phyloP scores from a whole-genome alignment of 164 flowering plant species.

The Platanus orientalis region DNA sequence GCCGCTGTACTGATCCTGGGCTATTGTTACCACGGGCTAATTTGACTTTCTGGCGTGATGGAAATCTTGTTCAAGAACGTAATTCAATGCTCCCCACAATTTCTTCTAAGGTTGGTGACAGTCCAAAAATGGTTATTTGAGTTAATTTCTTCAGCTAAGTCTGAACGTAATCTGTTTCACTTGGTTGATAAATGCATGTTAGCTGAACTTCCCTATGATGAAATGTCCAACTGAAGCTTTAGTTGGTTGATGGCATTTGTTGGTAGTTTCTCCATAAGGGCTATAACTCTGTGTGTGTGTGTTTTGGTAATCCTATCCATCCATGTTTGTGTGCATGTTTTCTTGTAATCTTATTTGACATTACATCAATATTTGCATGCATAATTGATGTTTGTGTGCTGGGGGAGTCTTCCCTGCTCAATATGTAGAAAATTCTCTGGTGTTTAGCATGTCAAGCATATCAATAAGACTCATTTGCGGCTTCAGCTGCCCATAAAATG shows the following conservation, averaged over 20 bases:
- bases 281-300: no score
- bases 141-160: not conserved
- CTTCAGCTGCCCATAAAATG: not conserved
- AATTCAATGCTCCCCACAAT: constrained; percentile 99
- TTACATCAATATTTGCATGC: no score
- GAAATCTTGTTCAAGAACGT: constrained; percentile 83
- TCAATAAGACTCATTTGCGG: not conserved
- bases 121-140: not conserved
- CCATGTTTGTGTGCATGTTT: no score
- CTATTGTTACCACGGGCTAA: constrained; percentile 90
- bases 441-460: not conserved
- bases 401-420: no score
- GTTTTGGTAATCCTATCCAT: no score
- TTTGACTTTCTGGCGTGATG: constrained; percentile 89
- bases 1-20: constrained; percentile 92
- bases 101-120: constrained; percentile 73
- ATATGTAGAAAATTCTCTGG: no score
- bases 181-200: not conserved
- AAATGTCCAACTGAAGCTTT: not conserved
- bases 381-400: no score
- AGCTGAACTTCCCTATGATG: not conserved
- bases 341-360: no score
- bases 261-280: no score
- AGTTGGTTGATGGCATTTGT: not conserved
- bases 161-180: not conserved